phyloP scores from a whole-genome alignment of 2,329 filamentous ascomycete genomes.

The Scytalidium lignicola region DNA sequence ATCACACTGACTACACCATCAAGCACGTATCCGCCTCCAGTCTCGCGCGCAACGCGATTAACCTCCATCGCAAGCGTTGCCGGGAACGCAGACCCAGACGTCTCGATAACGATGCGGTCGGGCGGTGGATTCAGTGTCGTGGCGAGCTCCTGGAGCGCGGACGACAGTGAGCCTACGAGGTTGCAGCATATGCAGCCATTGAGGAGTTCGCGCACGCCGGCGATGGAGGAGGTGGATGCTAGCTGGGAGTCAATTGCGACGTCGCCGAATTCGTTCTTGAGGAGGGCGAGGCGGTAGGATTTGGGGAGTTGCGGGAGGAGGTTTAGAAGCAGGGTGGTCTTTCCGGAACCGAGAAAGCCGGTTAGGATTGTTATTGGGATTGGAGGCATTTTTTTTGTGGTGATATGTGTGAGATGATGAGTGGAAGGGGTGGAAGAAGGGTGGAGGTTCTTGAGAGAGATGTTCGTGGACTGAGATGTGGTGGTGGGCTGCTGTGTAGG shows the following conservation, averaged over 20 bases:
- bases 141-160: conserved; percentile 72
- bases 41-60: conserved; percentile 54
- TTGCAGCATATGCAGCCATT: conserved; percentile 99
- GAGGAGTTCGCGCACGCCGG: conserved; percentile 85
- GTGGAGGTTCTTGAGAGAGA: not conserved
- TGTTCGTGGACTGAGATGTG: too few relatives aligned
- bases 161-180: conserved; percentile 82
- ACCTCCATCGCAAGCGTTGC: conserved; percentile 69
- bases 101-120: conserved; percentile 91
- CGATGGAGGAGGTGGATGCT: conserved; percentile 74
- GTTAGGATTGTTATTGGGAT: conserved; percentile 94
- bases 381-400: conserved; percentile 52
- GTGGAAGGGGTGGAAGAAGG: not conserved
- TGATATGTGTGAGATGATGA: not conserved
- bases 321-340: conserved; percentile 93
- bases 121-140: conserved; percentile 43
- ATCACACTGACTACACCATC: conserved; percentile 69
- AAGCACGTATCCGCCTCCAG: conserved; percentile 50
- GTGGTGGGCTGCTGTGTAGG: not conserved
- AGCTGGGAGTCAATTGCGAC: conserved; percentile 90
- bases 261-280: conserved; percentile 98
- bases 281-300: conserved; percentile 79
- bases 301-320: conserved; percentile 84
- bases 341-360: conserved; percentile 92
- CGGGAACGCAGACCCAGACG: conserved; percentile 61